Evolutionary conservation across 169 alveolate genomes (phyloP).

Genomic region (Cyclospora cayetanensis): DNA sequence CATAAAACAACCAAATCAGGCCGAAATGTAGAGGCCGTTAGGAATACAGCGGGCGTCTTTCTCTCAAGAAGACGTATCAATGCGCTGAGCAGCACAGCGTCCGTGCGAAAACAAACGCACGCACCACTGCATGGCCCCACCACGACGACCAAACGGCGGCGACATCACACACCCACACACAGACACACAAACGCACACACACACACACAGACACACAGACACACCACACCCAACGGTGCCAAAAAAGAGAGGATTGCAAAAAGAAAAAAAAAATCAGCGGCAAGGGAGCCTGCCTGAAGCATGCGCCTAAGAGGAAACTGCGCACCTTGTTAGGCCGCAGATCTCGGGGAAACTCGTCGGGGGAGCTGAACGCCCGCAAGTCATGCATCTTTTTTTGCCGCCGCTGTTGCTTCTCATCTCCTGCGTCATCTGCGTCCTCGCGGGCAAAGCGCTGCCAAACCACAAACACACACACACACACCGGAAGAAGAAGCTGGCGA

Average conservation of each 20-base stretch:
- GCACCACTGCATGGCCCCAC: not conserved
- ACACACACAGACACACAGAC: not conserved
- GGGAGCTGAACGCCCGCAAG: constrained; percentile 10
- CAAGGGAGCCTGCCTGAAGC: not conserved
- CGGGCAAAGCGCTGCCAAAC: constrained; percentile 29
- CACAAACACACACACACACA: too few species aligned
- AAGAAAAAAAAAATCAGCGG: not conserved
- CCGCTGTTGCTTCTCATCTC: constrained; percentile 36
- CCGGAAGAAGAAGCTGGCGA: too few species aligned
- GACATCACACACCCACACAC: not conserved
- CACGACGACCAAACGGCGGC: not conserved
- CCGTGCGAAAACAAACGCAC: not conserved
- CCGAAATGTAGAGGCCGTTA: too few species aligned
- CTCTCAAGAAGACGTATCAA: too few species aligned
- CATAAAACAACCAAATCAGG: too few species aligned
- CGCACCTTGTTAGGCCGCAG: constrained; percentile 48
- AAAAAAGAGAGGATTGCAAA: not conserved
- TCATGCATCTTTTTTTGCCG: constrained; percentile 60
- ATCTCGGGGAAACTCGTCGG: constrained; percentile 60
- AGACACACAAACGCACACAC: too few species aligned
- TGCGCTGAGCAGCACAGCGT: too few species aligned
- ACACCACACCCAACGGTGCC: not conserved
- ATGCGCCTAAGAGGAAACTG: not conserved
- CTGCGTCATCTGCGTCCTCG: constrained; percentile 28
- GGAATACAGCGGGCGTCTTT: too few species aligned